Conservation (phyloP, 176 grass and related monocot genomes). For the Poa annua region DNA sequence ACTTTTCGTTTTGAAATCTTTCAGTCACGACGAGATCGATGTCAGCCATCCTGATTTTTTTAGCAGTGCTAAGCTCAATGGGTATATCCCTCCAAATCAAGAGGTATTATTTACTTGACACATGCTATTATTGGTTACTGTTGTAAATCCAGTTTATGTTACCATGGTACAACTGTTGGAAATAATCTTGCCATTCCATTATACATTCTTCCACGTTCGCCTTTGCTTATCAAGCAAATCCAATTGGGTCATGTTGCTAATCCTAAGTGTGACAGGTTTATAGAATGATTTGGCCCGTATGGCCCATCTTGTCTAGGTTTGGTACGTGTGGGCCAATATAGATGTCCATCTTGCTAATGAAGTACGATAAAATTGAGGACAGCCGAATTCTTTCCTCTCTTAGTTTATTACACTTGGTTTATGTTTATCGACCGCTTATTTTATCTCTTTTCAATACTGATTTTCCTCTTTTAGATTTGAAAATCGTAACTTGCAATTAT, state of each 20-base stretch:
- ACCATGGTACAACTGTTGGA: background rate
- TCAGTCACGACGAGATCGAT: slow-evolving; percentile 87
- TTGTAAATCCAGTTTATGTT: slow-evolving; percentile 22
- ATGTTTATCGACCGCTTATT: background rate
- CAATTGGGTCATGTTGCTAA: background rate
- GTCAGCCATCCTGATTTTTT: slow-evolving; percentile 98
- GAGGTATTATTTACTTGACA: slow-evolving; percentile 58
- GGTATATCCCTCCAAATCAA: slow-evolving; percentile 85
- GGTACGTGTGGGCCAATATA: background rate
- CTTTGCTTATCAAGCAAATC: background rate
- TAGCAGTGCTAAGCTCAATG: slow-evolving; percentile 87
- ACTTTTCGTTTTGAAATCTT: slow-evolving; percentile 51
- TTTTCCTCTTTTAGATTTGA: background rate
- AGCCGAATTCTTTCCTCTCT: background rate
- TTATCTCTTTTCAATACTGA: background rate
- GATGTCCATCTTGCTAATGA: slow-evolving; percentile 2
- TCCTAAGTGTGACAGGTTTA: background rate
- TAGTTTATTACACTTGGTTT: background rate
- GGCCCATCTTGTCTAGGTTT: background rate
- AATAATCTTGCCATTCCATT: background rate
- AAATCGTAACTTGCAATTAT: background rate
- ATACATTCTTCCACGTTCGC: background rate
- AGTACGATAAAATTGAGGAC: background rate
- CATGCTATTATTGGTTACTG: background rate
- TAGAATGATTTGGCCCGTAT: slow-evolving; percentile 22